Base-by-base conservation (phyloP, 371 early-diverging fungal species). In the Coemansia sp. region DNA sequence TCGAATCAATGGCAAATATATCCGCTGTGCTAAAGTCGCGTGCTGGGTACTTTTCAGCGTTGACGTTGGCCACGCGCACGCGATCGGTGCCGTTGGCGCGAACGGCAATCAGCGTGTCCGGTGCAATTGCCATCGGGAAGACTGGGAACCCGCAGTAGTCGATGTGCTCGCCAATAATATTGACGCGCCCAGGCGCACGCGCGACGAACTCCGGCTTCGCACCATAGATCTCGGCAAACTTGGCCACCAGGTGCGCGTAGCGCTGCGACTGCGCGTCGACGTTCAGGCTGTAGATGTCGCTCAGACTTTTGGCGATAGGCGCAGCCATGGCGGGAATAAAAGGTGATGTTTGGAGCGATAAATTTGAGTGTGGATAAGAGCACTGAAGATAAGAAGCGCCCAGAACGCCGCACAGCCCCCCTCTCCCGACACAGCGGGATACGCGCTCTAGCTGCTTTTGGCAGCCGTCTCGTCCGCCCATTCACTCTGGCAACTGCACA, bases 91-190 rank as follows among this genome's bases (percentile, higher is more conserved):
- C 80, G 20, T 79, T 80, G 65, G 81, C 74, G 40, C 84, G 81
- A 36, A 88, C 90, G 41, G 90, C 91, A 42, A 90, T 86, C 31
- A 94, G 78, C 5, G 87, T 83, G 77, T 97, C 97, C n/a, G 90
- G 86, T 55, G 90, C 93, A 66, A 96, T 88, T 41, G 94, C 98
- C 97, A 96, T 95, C 40, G 98, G 98, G 39, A 97, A 80, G 14
- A 97, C 98, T 34, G 91, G 90, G 72, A 89, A 93, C 12, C 93
- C 95, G 57, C 93, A 88, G 80, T 96, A 96, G 81, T 97, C 98
- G 57, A 97, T 92, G 72, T 97, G 98, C 72, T 97, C 98, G 31
- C 91, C 95, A 67, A 95, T 97, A 57, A 97, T 82, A 80, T 95
- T 97, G 56, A 95, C 96, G 36, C 97, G 86, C n/a, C 97, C 97